A percentile compares a stretch with the other conserved stretches of the same genome.
phyloP scores from a whole-genome alignment of 345 rosid genomes.

The Clausena lansium region DNA sequence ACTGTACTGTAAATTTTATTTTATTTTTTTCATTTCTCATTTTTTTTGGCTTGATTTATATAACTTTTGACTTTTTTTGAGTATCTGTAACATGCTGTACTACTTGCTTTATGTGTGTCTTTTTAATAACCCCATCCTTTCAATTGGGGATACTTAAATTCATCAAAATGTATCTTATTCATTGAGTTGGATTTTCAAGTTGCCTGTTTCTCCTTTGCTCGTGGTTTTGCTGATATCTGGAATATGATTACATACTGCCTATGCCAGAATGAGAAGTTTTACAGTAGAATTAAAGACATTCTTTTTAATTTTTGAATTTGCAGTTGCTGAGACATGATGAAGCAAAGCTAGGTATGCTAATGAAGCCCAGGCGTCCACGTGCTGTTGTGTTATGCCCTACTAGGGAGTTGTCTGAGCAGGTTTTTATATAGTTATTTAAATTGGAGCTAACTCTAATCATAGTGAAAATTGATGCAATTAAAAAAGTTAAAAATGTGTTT shows the following conservation, averaged over 20 bases:
- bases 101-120: neutral
- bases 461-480: neutral
- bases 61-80: neutral
- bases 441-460: neutral
- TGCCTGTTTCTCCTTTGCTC: neutral
- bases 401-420: conserved; percentile 97
- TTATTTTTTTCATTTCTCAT: neutral
- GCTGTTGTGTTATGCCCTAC: conserved; percentile 94
- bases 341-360: conserved; percentile 53
- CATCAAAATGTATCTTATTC: neutral
- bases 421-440: conserved; percentile 14
- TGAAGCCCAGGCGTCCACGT: conserved; percentile 88
- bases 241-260: neutral
- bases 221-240: neutral
- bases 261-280: neutral
- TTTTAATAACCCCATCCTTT: neutral
- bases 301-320: conserved; percentile 19
- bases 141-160: neutral
- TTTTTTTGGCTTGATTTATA: neutral
- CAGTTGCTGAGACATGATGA: conserved; percentile 89
- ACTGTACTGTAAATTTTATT: neutral
- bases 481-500: neutral
- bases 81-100: neutral
- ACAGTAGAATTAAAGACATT: neutral
- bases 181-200: neutral